A percentile compares a stretch with the other conserved stretches of the same genome.
Conservation (phyloP, 169 alveolate genomes). For the Plasmodium billcollinsi region DNA sequence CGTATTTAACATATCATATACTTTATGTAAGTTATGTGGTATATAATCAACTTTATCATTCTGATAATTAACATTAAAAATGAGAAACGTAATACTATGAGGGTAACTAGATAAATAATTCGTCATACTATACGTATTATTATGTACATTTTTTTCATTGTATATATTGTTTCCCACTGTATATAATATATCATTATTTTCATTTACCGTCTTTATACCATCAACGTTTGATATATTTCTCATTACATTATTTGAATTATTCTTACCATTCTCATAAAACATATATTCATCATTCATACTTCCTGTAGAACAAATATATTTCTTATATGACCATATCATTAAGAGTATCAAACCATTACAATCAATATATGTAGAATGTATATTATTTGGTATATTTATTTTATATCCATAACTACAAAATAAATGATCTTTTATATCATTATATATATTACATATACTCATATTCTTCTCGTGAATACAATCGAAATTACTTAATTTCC, state of each 20-base stretch:
- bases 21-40: slow-evolving; percentile 9
- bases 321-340: slow-evolving; percentile 61
- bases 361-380: slow-evolving; percentile 31
- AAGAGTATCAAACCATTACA: slow-evolving; percentile 25
- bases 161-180: neutral
- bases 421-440: slow-evolving; percentile 40
- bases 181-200: neutral
- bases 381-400: slow-evolving; percentile 7
- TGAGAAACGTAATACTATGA: too few species aligned
- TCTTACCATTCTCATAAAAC: too few species aligned
- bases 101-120: too few species aligned
- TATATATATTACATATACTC: neutral
- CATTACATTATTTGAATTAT: too few species aligned
- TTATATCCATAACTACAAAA: slow-evolving; percentile 27
- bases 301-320: slow-evolving; percentile 15
- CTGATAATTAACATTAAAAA: too few species aligned
- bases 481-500: slow-evolving; percentile 79
- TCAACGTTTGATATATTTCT: too few species aligned
- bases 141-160: slow-evolving; percentile 19
- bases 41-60: slow-evolving; percentile 2
- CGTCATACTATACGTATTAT: neutral
- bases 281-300: neutral
- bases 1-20: slow-evolving; percentile 33
- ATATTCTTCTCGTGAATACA: slow-evolving; percentile 80
- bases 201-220: too few species aligned